Base-by-base conservation (phyloP, 345 rosid species). In the Isatis tinctoria region DNA sequence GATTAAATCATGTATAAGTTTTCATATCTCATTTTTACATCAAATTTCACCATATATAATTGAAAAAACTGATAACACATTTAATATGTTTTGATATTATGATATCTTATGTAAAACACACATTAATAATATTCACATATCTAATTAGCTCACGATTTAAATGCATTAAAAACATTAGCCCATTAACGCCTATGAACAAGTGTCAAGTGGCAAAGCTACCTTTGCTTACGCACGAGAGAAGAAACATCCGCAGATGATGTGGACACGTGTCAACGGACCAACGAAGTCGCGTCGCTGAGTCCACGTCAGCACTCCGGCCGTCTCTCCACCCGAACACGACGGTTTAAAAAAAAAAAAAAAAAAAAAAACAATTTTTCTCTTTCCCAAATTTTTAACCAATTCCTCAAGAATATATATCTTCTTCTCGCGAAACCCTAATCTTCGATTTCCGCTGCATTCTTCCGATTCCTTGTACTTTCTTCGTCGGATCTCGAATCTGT, bases 351-450 rank as follows among this genome's bases (percentile, higher is more conserved):
- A 33, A 22, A 32, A 4, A 12, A 43, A 14, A 22, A 2, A 1
- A 43, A 66, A 12, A 13, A 22, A 33, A 22, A 18, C 4, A 12
- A 43, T 5, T 10, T 13, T 18, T 22, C 27, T 54, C 47, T 6
- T 16, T 32, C 26, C 0, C 16, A 13, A 39, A 22, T 47, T 10
- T 8, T 52, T 26, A 5, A 26, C 20, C 36, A 28, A 54, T 47
- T 9, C 27, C 53, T 47, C 39, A 54, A 36, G 56, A 47, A 58
- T 9, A 70, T 27, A 62, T 51, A 36, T 37, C 73, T n/a, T 61
- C 58, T 35, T 30, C 60, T 45, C 36, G n/a, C 12, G 72, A 65
- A 77, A 77, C 76, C 73, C 80, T 77, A 77, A 77, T 58, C 28
- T 9, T 58, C 76, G 32, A 45, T 64, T 53, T 76, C 72, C 16